Evolutionary conservation across 2,329 filamentous ascomycete genomes (phyloP), one percentile per base, ranked within the genome.

Genomic region (Rutstroemia sp.): DNA sequence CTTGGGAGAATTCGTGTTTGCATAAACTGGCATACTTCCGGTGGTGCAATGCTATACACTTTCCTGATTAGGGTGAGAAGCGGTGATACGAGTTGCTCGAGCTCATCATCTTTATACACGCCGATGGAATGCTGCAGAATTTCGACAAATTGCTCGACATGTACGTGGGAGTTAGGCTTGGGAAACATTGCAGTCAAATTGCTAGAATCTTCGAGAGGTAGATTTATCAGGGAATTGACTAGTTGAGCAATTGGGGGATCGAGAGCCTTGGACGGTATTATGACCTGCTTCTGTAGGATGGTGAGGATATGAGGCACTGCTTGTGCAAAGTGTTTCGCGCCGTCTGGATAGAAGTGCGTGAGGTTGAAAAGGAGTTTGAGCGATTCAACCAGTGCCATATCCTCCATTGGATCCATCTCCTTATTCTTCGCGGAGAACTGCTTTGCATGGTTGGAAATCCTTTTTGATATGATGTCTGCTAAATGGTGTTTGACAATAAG

Each of bases 281-380:
- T 75, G 14, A 83, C 70, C 19, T 74, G 73, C 50, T 75, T 81
- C 61, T 79, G 79, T 30, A 97, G 75, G 17, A 96, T 79, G 46
- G 81, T 80, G 56, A 92, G 75, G 27, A 97, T 81, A 58, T 83
- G 78, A 10, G 84, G 79, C 44, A 95, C 78, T 2, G 86, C 83
- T 21, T 80, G 74, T 1, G 82, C 82, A 67, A 96, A 95, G 0
- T 76, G 72, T 0, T 75, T 69, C 4, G 74, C 72, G 25, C 86
- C 77, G 44, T 84, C 77, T 4, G 84, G 82, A 65, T 86, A 87
- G 65, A 85, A 84, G 64, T 92, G 85, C 1, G 87, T 88, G 53
- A 96, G 77, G 70, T 96, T 96, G 77, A 95, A 97, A 51, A 95
- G 73, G 42, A 97, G 78, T 67, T 95, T 96, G 50, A 94, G 75